Conservation (phyloP, 495 filamentous ascomycete species). For the Podospora sp. region DNA sequence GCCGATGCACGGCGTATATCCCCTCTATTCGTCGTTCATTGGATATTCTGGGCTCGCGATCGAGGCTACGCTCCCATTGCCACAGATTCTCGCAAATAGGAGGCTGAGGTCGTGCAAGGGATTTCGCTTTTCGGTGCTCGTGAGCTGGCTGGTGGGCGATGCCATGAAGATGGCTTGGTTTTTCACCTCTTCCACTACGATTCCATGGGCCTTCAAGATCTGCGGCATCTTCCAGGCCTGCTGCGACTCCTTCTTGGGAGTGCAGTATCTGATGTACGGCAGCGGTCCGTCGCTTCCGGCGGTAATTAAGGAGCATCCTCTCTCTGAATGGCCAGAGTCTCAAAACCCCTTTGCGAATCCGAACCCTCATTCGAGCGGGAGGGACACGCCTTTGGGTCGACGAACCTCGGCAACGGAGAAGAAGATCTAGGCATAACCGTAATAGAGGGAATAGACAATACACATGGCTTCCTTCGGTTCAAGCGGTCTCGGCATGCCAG, state of each 20-base stretch:
- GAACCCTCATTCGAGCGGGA: slow-evolving; percentile 29
- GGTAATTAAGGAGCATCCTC: slow-evolving; percentile 26
- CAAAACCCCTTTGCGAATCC: slow-evolving; percentile 11
- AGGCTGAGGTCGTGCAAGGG: slow-evolving; percentile 80
- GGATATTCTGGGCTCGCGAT: slow-evolving; percentile 85
- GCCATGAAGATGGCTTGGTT: slow-evolving; percentile 96
- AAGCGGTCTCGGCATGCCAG: not conserved
- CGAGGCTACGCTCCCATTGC: slow-evolving; percentile 87
- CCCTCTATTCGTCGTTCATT: slow-evolving; percentile 68
- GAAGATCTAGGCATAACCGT: slow-evolving; percentile 26
- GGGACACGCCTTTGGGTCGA: slow-evolving; percentile 37
- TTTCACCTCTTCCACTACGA: slow-evolving; percentile 68
- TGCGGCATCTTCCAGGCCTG: slow-evolving; percentile 90
- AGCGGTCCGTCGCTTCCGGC: slow-evolving; percentile 44
- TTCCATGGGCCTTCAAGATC: slow-evolving; percentile 86
- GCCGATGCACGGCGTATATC: slow-evolving; percentile 58
- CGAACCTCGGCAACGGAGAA: slow-evolving; percentile 45
- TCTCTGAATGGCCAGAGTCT: slow-evolving; percentile 20
- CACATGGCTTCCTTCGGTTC: not conserved
- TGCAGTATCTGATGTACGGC: slow-evolving; percentile 86
- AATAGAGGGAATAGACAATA: slow-evolving; percentile 4
- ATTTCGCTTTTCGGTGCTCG: slow-evolving; percentile 83
- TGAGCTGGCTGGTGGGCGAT: slow-evolving; percentile 88
- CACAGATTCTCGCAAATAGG: slow-evolving; percentile 83
- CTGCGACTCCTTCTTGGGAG: slow-evolving; percentile 80